These are phyloP conservation scores for Backusella psychrophila DNA, from an alignment of 192 early-diverging fungal genomes.

Conservation along the genomic window DNA sequence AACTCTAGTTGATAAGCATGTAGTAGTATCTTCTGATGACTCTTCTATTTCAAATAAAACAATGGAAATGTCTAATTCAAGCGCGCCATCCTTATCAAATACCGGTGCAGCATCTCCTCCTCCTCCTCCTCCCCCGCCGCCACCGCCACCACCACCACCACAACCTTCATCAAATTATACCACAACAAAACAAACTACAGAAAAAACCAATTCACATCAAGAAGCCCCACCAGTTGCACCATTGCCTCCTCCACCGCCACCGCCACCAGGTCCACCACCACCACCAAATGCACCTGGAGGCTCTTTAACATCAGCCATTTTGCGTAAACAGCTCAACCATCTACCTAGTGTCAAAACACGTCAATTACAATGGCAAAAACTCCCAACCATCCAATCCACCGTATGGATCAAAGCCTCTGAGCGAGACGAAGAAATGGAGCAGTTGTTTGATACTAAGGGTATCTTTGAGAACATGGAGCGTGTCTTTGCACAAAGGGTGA, in stretches of 20 bases:
- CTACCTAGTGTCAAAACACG: slow-evolving; percentile 25
- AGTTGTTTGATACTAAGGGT: slow-evolving; percentile 20
- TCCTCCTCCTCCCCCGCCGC: slow-evolving; percentile 13
- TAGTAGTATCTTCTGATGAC: background rate
- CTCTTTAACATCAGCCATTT: background rate
- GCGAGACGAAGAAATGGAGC: slow-evolving; percentile 9
- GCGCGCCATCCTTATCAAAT: background rate
- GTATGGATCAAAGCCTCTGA: slow-evolving; percentile 19
- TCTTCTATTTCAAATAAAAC: background rate
- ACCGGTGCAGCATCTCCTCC: background rate
- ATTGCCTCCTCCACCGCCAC: background rate
- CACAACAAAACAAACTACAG: background rate
- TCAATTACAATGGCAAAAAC: slow-evolving; percentile 32
- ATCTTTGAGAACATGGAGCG: slow-evolving; percentile 24
- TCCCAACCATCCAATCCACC: slow-evolving; percentile 24
- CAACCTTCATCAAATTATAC: background rate
- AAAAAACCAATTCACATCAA: background rate
- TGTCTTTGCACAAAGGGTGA: slow-evolving; percentile 27
- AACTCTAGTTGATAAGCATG: background rate
- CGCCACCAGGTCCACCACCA: slow-evolving; percentile 26
- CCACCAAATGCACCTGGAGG: slow-evolving; percentile 16
- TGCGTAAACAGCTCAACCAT: slow-evolving; percentile 24
- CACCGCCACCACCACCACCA: slow-evolving; percentile 25
- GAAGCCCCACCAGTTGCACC: slow-evolving; percentile 1
- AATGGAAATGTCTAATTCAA: background rate